Evolutionary conservation across 2,329 filamentous ascomycete genomes (phyloP).

Genomic region (Verticillium klebahnii): DNA sequence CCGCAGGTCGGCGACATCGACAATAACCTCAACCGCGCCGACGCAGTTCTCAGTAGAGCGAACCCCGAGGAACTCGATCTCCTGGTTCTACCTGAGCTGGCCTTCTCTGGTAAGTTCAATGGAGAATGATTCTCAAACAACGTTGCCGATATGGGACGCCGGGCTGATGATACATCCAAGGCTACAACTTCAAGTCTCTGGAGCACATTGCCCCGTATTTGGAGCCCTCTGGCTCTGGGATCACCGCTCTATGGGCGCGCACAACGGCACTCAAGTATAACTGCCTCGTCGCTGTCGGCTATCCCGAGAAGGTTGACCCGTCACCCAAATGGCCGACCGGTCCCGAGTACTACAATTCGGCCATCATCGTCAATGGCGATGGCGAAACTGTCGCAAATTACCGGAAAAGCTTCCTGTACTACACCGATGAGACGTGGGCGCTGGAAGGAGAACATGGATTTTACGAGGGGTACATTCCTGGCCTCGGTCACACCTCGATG

Average conservation of each 20-base stretch:
- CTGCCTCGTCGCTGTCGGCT: constrained; percentile 67
- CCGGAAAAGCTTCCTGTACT: constrained; percentile 52
- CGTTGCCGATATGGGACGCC: too few species aligned
- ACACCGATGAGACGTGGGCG: constrained; percentile 55
- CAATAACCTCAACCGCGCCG: constrained; percentile 65
- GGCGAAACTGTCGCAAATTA: constrained; percentile 60
- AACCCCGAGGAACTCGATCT: constrained; percentile 56
- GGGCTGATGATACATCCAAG: constrained; percentile 19
- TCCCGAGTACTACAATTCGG: constrained; percentile 51
- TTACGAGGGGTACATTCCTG: constrained; percentile 32
- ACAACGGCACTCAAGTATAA: constrained; percentile 60
- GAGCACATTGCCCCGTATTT: constrained; percentile 64
- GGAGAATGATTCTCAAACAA: too few species aligned
- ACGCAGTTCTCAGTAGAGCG: constrained; percentile 53
- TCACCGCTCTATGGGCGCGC: constrained; percentile 67
- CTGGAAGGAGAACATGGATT: constrained; percentile 45
- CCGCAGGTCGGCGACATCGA: constrained; percentile 65
- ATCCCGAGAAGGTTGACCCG: constrained; percentile 64
- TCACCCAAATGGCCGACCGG: constrained; percentile 42
- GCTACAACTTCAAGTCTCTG: constrained; percentile 73
- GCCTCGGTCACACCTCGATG: constrained; percentile 41
- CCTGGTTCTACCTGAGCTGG: constrained; percentile 70
- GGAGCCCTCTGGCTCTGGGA: constrained; percentile 61
- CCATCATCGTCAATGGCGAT: constrained; percentile 49
- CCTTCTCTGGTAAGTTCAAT: constrained; percentile 53